A percentile compares a stretch with the other conserved stretches of the same genome.
These are phyloP conservation scores for Dactylellina cionopaga DNA, from an alignment of 2,329 filamentous ascomycete species.

Conservation along the genomic window DNA sequence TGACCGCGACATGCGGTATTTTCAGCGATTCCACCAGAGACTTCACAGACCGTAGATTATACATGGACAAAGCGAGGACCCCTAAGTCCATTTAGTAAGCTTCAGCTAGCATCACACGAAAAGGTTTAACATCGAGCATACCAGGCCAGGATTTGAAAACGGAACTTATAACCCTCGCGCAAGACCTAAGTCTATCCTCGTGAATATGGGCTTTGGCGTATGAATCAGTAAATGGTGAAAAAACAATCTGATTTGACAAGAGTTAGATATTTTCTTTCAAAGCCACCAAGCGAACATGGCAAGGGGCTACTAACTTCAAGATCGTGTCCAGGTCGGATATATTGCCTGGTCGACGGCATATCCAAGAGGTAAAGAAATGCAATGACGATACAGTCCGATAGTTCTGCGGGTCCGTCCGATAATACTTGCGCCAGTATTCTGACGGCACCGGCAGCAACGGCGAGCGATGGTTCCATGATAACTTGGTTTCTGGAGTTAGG, in stretches of 20 bases:
- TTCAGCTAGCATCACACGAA: background rate
- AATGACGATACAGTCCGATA: slow-evolving; percentile 85
- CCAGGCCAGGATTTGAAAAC: slow-evolving; percentile 92
- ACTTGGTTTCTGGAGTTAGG: slow-evolving; percentile 60
- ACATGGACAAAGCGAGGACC: slow-evolving; percentile 85
- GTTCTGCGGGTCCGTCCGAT: slow-evolving; percentile 88
- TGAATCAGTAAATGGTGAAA: slow-evolving; percentile 92
- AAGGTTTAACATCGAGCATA: slow-evolving; percentile 29
- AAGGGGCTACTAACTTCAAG: slow-evolving; percentile 70
- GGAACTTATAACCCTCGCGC: slow-evolving; percentile 89
- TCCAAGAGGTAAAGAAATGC: slow-evolving; percentile 93
- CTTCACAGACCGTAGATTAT: slow-evolving; percentile 82
- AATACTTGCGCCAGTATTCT: slow-evolving; percentile 89
- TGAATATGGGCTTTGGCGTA: slow-evolving; percentile 65
- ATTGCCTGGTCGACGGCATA: slow-evolving; percentile 79
- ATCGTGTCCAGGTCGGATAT: slow-evolving; percentile 86
- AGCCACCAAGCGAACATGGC: background rate
- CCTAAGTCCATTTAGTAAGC: slow-evolving; percentile 60
- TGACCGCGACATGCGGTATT: slow-evolving; percentile 57
- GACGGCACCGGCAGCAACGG: slow-evolving; percentile 85
- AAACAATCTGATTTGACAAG: slow-evolving; percentile 64
- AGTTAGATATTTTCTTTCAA: background rate
- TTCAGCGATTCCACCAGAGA: slow-evolving; percentile 77
- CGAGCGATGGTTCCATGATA: slow-evolving; percentile 81
- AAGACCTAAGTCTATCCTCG: slow-evolving; percentile 79